Conservation (phyloP, 768 basidiomycete genomes). For the Xanthoconium stramineum region DNA sequence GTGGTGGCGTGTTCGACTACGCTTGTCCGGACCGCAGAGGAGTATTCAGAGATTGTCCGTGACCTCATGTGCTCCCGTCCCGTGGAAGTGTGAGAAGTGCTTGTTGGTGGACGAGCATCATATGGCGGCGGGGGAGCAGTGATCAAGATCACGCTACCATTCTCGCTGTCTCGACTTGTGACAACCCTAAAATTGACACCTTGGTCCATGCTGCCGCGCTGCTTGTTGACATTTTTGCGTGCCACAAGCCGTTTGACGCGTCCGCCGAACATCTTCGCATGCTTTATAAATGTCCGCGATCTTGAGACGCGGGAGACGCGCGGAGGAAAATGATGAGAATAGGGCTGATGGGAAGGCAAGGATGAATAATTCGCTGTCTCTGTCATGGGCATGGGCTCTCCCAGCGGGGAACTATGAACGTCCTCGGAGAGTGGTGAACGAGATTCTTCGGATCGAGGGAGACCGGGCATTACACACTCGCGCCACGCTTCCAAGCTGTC, state of each 20-base stretch:
- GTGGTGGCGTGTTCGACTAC: conserved; percentile 6
- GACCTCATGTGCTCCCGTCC: conserved; percentile 12
- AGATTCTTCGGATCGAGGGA: conserved; percentile 17
- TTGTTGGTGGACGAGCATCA: conserved; percentile 6
- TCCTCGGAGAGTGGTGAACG: conserved; percentile 15
- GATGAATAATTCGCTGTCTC: conserved; percentile 6
- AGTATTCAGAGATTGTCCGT: conserved; percentile 24
- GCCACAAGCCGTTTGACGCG: conserved; percentile 28
- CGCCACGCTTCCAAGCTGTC: conserved; percentile 30
- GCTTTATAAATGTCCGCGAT: conserved; percentile 22
- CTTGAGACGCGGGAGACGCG: conserved; percentile 4
- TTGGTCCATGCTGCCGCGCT: conserved; percentile 20
- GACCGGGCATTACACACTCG: conserved; percentile 18
- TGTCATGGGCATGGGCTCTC: conserved; percentile 3
- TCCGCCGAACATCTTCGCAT: conserved; percentile 27
- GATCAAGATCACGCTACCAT: conserved; percentile 31
- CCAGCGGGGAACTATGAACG: neutral
- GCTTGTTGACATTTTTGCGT: conserved; percentile 8
- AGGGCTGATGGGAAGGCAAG: conserved; percentile 5
- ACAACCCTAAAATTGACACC: conserved; percentile 16
- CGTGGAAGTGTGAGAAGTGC: conserved; percentile 2
- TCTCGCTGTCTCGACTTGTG: conserved; percentile 28
- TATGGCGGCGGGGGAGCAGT: conserved; percentile 29
- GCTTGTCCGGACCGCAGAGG: conserved; percentile 16
- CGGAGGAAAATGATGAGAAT: conserved; percentile 1